phyloP scores from a whole-genome alignment of 805 yeast genomes.

The Wickerhamomyces queroliae region DNA sequence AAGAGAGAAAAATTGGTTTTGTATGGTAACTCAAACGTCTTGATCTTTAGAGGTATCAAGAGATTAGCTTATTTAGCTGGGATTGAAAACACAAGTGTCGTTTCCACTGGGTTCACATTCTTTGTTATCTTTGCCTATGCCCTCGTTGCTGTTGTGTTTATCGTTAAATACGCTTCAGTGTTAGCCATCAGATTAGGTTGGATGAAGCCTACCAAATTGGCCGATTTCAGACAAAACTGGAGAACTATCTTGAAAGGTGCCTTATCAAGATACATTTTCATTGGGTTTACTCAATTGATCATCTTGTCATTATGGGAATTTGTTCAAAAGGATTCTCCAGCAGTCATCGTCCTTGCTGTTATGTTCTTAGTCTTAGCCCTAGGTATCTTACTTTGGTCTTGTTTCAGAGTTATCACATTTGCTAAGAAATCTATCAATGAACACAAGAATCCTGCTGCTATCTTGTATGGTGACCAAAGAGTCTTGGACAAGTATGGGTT shows the following conservation, averaged over 20 bases:
- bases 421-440: conserved; percentile 56
- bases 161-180: conserved; percentile 45
- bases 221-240: conserved; percentile 52
- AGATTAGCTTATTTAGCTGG: conserved; percentile 72
- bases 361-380: conserved; percentile 59
- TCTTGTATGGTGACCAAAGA: conserved; percentile 71
- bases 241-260: conserved; percentile 66
- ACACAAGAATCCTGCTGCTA: conserved; percentile 80
- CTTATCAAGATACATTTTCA: conserved; percentile 67
- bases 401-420: conserved; percentile 54
- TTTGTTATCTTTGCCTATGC: conserved; percentile 75
- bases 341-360: conserved; percentile 77
- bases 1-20: conserved; percentile 32
- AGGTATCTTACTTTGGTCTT: conserved; percentile 58
- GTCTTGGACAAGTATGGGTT: conserved; percentile 80
- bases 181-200: conserved; percentile 42
- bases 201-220: conserved; percentile 41
- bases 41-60: conserved; percentile 80
- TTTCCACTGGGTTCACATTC: conserved; percentile 82
- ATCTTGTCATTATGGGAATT: conserved; percentile 87
- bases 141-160: conserved; percentile 53
- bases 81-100: conserved; percentile 81
- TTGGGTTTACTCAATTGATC: conserved; percentile 79
- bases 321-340: conserved; percentile 75
- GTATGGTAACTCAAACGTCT: conserved; percentile 50